A percentile compares a stretch with the other conserved stretches of the same genome.
These are phyloP conservation scores for Blastocystis sp. DNA, from an alignment of 352 stramenopile genomes.

Conservation along the genomic window DNA sequence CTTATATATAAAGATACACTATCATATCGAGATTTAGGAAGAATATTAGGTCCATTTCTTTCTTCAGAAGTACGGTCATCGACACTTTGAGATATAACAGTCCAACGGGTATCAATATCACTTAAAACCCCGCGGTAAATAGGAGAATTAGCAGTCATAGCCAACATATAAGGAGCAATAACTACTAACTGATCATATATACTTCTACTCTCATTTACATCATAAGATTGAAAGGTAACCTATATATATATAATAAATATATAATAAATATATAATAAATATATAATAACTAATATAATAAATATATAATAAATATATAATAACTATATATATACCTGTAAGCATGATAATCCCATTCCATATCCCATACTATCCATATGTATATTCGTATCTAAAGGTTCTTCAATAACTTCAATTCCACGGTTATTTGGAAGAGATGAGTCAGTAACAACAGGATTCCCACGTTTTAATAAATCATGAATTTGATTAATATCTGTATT, in stretches of 20 bases:
- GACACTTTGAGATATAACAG: slow-evolving; percentile 82
- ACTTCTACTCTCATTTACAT: slow-evolving; percentile 88
- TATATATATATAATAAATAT: slow-evolving; percentile 4
- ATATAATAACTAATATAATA: too few relatives aligned
- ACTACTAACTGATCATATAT: slow-evolving; percentile 97
- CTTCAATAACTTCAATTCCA: slow-evolving; percentile 47
- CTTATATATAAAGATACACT: slow-evolving; percentile 48
- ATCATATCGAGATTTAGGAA: slow-evolving; percentile 82
- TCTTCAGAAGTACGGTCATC: slow-evolving; percentile 72
- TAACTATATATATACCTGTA: too few relatives aligned
- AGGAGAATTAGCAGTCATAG: slow-evolving; percentile 86
- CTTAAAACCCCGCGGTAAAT: slow-evolving; percentile 74
- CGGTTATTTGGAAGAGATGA: slow-evolving; percentile 52
- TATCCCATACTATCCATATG: slow-evolving; percentile 99
- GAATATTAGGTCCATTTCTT: slow-evolving; percentile 40
- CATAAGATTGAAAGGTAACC: slow-evolving; percentile 64
- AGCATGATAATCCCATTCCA: slow-evolving; percentile 99
- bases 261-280: background rate
- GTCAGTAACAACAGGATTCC: slow-evolving; percentile 49
- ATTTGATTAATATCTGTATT: slow-evolving; percentile 46
- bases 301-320: slow-evolving; percentile 83
- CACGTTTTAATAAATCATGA: background rate
- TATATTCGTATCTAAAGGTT: slow-evolving; percentile 48
- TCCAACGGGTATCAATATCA: slow-evolving; percentile 74
- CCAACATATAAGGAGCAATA: slow-evolving; percentile 89